Conservation (phyloP, 306 rosid genomes). For the Sicyos edulis region DNA sequence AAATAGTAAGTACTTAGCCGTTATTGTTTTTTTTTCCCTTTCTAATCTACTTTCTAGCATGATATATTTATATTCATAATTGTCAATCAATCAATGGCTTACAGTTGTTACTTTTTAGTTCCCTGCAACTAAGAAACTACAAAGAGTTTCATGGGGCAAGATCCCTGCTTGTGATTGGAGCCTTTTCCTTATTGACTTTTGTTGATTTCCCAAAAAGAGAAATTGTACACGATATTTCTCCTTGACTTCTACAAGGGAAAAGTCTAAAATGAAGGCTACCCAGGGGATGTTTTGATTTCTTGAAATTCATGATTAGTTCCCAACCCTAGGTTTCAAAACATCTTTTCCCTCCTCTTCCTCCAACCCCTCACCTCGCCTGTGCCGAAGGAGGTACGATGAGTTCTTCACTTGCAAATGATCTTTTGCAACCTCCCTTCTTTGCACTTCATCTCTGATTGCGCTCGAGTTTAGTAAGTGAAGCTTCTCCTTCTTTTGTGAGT, state of each 20-base stretch:
- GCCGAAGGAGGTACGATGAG: no score
- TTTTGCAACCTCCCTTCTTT: no score
- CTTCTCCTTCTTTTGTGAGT: no score
- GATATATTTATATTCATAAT: background rate
- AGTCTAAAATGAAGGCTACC: background rate
- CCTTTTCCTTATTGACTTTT: background rate
- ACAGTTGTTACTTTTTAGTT: background rate
- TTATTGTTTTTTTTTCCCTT: background rate
- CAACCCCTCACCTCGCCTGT: no score
- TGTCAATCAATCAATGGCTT: background rate
- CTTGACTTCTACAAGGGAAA: background rate
- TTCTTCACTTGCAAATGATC: no score
- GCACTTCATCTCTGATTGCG: no score
- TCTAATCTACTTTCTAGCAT: background rate
- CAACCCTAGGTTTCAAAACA: no score
- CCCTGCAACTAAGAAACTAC: background rate
- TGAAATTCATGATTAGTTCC: background rate
- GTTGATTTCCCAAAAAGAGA: background rate
- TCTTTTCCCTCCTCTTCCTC: no score
- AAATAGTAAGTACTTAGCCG: background rate
- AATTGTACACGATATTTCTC: background rate
- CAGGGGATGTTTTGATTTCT: background rate
- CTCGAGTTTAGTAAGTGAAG: no score
- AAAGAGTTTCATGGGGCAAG: background rate
- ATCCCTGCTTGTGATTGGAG: conserved; percentile 2